Percentiles rank a stretch among this genome's conserved stretches.
Evolutionary conservation across 345 rosid species (phyloP).

Genomic region (Citrus medica): DNA sequence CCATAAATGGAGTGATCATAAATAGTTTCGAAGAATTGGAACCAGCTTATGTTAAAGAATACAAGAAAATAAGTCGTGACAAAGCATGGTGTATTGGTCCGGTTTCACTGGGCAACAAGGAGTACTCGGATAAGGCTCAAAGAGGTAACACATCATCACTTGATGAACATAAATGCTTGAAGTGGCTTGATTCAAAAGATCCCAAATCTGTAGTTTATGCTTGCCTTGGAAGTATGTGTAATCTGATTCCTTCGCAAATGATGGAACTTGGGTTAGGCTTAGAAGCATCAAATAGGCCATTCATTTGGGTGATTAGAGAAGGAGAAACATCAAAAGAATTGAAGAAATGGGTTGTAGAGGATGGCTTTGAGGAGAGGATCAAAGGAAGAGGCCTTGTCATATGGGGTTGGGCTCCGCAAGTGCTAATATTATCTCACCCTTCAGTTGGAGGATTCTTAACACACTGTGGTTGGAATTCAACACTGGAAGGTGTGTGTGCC

Average conservation of each 20-base stretch:
- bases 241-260: neutral
- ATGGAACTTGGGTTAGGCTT: slow-evolving; percentile 8
- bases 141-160: slow-evolving; percentile 29
- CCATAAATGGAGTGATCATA: slow-evolving; percentile 29
- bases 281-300: slow-evolving; percentile 11
- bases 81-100: slow-evolving; percentile 25
- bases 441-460: slow-evolving; percentile 20
- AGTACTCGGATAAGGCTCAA: slow-evolving; percentile 14
- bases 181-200: slow-evolving; percentile 25
- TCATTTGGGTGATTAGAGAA: slow-evolving; percentile 4
- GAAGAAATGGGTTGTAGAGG: neutral
- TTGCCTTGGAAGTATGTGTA: slow-evolving; percentile 8
- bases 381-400: slow-evolving; percentile 8
- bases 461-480: slow-evolving; percentile 14
- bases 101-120: slow-evolving; percentile 18
- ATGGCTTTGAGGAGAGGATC: slow-evolving; percentile 8
- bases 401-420: slow-evolving; percentile 19
- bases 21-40: slow-evolving; percentile 40
- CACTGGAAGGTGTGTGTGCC: slow-evolving; percentile 8
- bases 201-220: slow-evolving; percentile 10
- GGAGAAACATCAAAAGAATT: neutral
- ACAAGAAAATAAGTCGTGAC: slow-evolving; percentile 20
- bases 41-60: slow-evolving; percentile 13
- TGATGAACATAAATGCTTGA: neutral
- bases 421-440: slow-evolving; percentile 8